Base-by-base conservation (phyloP, 768 basidiomycete species). In the Krasilnikovozyma curviuscula region DNA sequence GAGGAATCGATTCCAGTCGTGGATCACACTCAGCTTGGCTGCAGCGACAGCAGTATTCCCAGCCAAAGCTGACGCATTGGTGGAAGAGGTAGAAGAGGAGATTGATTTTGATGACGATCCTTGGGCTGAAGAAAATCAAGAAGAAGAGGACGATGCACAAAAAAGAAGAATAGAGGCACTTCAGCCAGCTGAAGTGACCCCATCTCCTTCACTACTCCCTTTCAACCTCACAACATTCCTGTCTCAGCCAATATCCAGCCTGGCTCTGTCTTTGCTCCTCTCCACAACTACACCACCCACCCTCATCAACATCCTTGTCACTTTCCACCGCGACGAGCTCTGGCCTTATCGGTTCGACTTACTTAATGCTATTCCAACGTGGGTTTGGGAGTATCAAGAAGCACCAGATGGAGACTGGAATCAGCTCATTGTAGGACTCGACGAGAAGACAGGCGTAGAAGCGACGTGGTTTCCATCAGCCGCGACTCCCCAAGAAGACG, bases 361-460 rank as follows among this genome's bases (percentile, higher is more conserved):
- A 41, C 68, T 89, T 44, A 73, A 80, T 46, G 69, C 69, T 48
- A 73, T 93, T 48, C 85, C 91, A 28, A 74, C 76, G 55, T 76
- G 84, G 64, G 66, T 71, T 8, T n/a, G n/a, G n/a, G n/a, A n/a
- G n/a, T n/a, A n/a, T n/a, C n/a, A n/a, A n/a, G n/a, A n/a, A n/a
- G n/a, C n/a, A n/a, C 69, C 75, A 41, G 81, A 86, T 2, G 68
- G 71, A 1, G 66, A 71, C 19, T 83, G 73, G 60, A 67, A 67
- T 28, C 69, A 71, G 27, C 54, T 86, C 23, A 71, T 86, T 18
- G 83, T 83, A 28, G 63, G 67, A 0, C 68, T 76, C 50, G 76
- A 84, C 55, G 47, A 63, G 7, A 52, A 67, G 21, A 66, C 60
- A 8, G 70, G 73, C 53, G 23, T 80, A 83, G 44, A 37, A 37